Evolutionary conservation across 2,329 filamentous ascomycete genomes (phyloP).

Genomic region (Rutstroemia sp.): DNA sequence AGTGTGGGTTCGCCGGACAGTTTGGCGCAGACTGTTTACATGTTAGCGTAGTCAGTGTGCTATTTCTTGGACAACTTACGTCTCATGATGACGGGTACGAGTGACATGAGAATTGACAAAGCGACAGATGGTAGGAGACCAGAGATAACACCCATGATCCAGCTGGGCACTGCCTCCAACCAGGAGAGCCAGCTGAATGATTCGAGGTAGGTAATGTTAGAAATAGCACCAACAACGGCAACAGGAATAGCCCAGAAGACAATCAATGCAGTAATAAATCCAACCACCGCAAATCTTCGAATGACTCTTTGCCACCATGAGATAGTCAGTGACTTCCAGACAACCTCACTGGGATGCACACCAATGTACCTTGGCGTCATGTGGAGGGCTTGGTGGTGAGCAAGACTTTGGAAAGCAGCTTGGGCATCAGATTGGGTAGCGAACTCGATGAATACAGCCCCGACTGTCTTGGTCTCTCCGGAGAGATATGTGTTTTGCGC

Average conservation of each 20-base stretch:
- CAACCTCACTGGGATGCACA: slow-evolving; percentile 71
- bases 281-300: slow-evolving; percentile 59
- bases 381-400: slow-evolving; percentile 79
- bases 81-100: slow-evolving; percentile 77
- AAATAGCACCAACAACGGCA: slow-evolving; percentile 75
- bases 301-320: slow-evolving; percentile 80
- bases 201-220: slow-evolving; percentile 69
- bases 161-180: slow-evolving; percentile 60
- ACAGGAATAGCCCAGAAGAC: slow-evolving; percentile 79
- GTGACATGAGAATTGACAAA: slow-evolving; percentile 75
- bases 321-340: slow-evolving; percentile 81
- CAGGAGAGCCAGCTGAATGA: slow-evolving; percentile 64
- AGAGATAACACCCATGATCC: slow-evolving; percentile 75
- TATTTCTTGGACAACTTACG: slow-evolving; percentile 40
- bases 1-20: slow-evolving; percentile 72
- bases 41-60: slow-evolving; percentile 10
- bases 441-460: slow-evolving; percentile 87
- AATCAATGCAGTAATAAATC: slow-evolving; percentile 69
- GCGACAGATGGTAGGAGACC: slow-evolving; percentile 76
- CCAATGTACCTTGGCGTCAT: slow-evolving; percentile 80
- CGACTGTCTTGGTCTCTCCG: slow-evolving; percentile 51
- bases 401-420: slow-evolving; percentile 75
- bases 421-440: slow-evolving; percentile 76
- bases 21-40: slow-evolving; percentile 60
- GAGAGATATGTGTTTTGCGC: slow-evolving; percentile 60